Percentiles rank a stretch among this genome's conserved stretches.
Evolutionary conservation across 768 basidiomycete genomes (phyloP).

Genomic region (Boletus vinaceobasis): DNA sequence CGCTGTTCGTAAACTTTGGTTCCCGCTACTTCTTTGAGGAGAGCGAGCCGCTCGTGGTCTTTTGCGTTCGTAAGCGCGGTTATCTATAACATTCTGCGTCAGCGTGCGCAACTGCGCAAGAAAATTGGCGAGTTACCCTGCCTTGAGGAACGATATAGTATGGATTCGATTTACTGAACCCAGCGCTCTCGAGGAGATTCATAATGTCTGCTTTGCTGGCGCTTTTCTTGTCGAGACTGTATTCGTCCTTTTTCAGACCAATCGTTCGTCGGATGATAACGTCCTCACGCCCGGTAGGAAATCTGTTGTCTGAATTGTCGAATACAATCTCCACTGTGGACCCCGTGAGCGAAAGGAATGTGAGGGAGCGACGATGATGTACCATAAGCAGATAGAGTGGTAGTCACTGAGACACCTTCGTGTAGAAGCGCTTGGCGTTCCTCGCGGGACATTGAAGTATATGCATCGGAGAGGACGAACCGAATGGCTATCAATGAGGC

Average conservation of each 20-base stretch:
- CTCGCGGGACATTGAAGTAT: constrained; percentile 91
- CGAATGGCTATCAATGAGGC: constrained; percentile 66
- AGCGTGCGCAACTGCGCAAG: constrained; percentile 1
- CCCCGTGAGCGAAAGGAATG: not conserved
- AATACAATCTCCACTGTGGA: constrained; percentile 81
- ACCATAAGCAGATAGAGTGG: constrained; percentile 92
- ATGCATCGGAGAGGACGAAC: constrained; percentile 96
- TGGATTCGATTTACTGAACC: constrained; percentile 97
- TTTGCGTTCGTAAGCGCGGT: constrained; percentile 96
- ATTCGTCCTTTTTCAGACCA: constrained; percentile 98
- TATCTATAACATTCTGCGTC: constrained; percentile 50
- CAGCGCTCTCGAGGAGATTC: constrained; percentile 94
- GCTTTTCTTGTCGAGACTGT: constrained; percentile 93
- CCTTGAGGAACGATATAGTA: constrained; percentile 99
- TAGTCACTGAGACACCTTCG: constrained; percentile 84
- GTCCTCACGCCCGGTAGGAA: constrained; percentile 87
- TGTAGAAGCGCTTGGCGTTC: constrained; percentile 92
- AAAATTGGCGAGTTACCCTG: constrained; percentile 52
- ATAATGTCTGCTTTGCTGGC: constrained; percentile 96
- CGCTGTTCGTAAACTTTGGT: constrained; percentile 98
- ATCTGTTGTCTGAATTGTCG: constrained; percentile 91
- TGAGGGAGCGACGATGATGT: constrained; percentile 11
- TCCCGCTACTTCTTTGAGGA: constrained; percentile 98
- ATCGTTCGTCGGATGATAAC: constrained; percentile 90
- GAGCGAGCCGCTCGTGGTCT: constrained; percentile 86